Base-by-base conservation (phyloP, 2,329 filamentous ascomycete species). In the Botryotinia narcissicola region DNA sequence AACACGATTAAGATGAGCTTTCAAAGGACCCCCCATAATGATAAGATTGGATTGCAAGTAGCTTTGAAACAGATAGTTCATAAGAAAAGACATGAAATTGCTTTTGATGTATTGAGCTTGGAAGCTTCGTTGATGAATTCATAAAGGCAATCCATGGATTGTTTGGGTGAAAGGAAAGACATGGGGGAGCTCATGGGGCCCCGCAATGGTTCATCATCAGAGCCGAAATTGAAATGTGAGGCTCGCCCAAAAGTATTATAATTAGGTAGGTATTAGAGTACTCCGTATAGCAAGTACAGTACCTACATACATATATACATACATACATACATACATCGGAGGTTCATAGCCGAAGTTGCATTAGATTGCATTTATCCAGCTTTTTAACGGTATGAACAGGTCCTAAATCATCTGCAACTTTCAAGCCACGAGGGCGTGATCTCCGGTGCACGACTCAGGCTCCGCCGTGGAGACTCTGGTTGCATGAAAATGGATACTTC, bases 401-500 rank as follows among this genome's bases (percentile, higher is more conserved):
- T 57, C 37, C n/a, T 32, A 44, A 44, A 42, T 42, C 35, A 37
- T 40, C 66, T 57, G 66, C 48, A 57, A 57, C 66, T 29, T 57
- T 32, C 35, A n/a, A 29, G 61, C 37, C 60, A 63, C 61, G 37
- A 40, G n/a, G 48, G 35, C 25, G 66, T 57, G 66, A 69, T 69
- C 66, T 69, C 51, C 66, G 9, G 37, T 69, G 48, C 64, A 25
- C 51, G 64, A 57, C 66, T 57, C 37, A 32, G 48, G 66, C 48
- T 57, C 66, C 66, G 35, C 66, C 35, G 66, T 42, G 66, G 66
- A 44, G 48, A 37, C 66, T 42, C 7, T 57, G 14, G 51, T 42
- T 69, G 66, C 66, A 69, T 69, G 48, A 57, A 57, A 42, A 69
- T 69, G 66, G 48, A 57, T 44, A 44, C 66, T 44, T 57, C 66